A percentile compares a stretch with the other conserved stretches of the same genome.
These are phyloP conservation scores for Citrullus amarus DNA, from an alignment of 306 rosid species.

Conservation along the genomic window DNA sequence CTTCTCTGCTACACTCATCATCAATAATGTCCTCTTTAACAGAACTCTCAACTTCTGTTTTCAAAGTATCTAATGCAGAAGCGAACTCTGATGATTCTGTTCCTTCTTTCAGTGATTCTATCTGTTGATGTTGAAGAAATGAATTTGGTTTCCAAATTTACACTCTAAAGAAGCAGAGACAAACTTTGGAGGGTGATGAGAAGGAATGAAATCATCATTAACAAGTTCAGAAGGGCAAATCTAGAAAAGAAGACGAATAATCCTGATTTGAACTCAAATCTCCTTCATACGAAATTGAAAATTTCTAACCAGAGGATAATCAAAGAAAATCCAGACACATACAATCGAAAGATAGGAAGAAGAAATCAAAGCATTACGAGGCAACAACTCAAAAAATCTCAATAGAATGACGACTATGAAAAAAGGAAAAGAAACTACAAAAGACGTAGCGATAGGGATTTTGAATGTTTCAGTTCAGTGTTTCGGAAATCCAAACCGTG, in stretches of 20 bases:
- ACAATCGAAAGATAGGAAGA: not conserved
- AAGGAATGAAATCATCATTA: not conserved
- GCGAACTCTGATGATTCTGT: slow-evolving; percentile 4
- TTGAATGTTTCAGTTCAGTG: not conserved
- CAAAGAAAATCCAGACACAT: too few species aligned
- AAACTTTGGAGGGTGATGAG: not conserved
- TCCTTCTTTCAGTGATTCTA: slow-evolving; percentile 35
- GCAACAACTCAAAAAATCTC: not conserved
- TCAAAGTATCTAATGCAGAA: slow-evolving; percentile 6
- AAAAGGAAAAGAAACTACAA: too few species aligned
- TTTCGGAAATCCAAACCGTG: not conserved
- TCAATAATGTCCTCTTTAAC: not conserved
- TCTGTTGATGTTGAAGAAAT: slow-evolving; percentile 18
- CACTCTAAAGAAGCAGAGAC: not conserved
- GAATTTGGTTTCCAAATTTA: not conserved
- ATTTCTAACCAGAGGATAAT: not conserved
- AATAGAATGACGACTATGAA: not conserved
- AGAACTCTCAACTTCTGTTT: slow-evolving; percentile 9
- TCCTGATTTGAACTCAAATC: not conserved
- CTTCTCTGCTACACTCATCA: slow-evolving; percentile 17
- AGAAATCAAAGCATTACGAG: not conserved
- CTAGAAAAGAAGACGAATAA: not conserved
- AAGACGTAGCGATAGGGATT: not conserved
- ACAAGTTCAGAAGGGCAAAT: not conserved
- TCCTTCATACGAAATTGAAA: not conserved